Conservation (phyloP, 495 filamentous ascomycete species). For the Penicillium taxi region DNA sequence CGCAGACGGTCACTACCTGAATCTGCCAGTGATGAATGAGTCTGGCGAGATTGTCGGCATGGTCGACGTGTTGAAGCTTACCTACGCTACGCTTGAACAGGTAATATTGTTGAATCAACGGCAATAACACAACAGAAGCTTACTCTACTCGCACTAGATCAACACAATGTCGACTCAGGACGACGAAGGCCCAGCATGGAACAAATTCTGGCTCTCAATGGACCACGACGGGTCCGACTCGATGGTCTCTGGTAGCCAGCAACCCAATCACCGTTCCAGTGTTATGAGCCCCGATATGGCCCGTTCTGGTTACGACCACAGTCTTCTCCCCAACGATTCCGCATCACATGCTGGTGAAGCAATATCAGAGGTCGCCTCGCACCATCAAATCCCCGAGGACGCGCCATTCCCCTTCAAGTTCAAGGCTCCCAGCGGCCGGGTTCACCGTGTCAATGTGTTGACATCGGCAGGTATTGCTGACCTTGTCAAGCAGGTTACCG, state of each 20-base stretch:
- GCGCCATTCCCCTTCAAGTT: slow-evolving; percentile 96
- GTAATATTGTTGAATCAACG: slow-evolving; percentile 45
- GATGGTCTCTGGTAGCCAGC: slow-evolving; percentile 83
- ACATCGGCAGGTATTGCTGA: slow-evolving; percentile 73
- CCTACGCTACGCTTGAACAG: slow-evolving; percentile 96
- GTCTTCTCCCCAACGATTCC: slow-evolving; percentile 85
- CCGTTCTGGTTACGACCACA: slow-evolving; percentile 60
- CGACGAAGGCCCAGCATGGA: slow-evolving; percentile 94
- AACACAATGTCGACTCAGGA: slow-evolving; percentile 72
- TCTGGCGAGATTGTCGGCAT: slow-evolving; percentile 95
- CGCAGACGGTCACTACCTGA: slow-evolving; percentile 93
- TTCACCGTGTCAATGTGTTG: slow-evolving; percentile 82
- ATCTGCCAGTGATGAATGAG: slow-evolving; percentile 97
- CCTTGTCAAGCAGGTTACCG: slow-evolving; percentile 67
- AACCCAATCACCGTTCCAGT: slow-evolving; percentile 51
- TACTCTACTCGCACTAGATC: slow-evolving; percentile 42
- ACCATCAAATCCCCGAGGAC: slow-evolving; percentile 48
- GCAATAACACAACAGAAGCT: too few species aligned
- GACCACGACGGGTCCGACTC: slow-evolving; percentile 97
- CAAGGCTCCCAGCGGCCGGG: slow-evolving; percentile 92
- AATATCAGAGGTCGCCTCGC: slow-evolving; percentile 52
- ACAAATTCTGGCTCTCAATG: slow-evolving; percentile 98
- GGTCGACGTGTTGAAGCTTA: slow-evolving; percentile 97
- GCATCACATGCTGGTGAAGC: slow-evolving; percentile 86
- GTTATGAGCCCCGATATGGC: slow-evolving; percentile 69